Conservation (phyloP, 2,329 filamentous ascomycete species). For the Colletotrichum acutatum region DNA sequence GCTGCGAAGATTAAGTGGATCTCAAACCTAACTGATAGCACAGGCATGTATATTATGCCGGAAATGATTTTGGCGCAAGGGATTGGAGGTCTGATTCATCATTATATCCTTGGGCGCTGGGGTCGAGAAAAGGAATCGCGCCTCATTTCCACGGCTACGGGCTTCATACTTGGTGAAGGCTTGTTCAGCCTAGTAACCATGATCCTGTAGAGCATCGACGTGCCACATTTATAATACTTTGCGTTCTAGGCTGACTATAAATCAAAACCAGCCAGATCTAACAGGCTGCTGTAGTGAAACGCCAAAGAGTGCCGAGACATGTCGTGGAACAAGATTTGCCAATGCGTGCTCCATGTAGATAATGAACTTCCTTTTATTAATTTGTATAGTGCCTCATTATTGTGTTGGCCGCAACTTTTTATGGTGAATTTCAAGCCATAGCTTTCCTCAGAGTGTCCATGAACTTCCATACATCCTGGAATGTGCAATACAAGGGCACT, state of each 20-base stretch:
- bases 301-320: not conserved
- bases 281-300: too few relatives aligned
- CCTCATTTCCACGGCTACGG: not conserved
- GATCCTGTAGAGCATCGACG: not conserved
- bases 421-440: slow-evolving; percentile 11
- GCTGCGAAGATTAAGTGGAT: not conserved
- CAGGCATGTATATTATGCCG: not conserved
- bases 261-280: not conserved
- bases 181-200: not conserved
- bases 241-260: not conserved
- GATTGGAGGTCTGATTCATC: not conserved
- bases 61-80: not conserved
- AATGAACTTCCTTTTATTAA: not conserved
- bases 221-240: not conserved
- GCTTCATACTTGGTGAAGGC: not conserved
- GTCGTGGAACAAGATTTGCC: not conserved
- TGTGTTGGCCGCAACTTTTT: too few relatives aligned
- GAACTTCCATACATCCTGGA: slow-evolving; percentile 72
- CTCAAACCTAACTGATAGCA: not conserved
- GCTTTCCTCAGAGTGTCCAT: slow-evolving; percentile 52
- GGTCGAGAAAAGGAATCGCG: not conserved
- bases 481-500: slow-evolving; percentile 85
- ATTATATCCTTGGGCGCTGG: not conserved
- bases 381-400: not conserved
- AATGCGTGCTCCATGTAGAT: not conserved